Evolutionary conservation across 2,329 filamentous ascomycete genomes (phyloP).

Genomic region (Trichoderma endophyticum): DNA sequence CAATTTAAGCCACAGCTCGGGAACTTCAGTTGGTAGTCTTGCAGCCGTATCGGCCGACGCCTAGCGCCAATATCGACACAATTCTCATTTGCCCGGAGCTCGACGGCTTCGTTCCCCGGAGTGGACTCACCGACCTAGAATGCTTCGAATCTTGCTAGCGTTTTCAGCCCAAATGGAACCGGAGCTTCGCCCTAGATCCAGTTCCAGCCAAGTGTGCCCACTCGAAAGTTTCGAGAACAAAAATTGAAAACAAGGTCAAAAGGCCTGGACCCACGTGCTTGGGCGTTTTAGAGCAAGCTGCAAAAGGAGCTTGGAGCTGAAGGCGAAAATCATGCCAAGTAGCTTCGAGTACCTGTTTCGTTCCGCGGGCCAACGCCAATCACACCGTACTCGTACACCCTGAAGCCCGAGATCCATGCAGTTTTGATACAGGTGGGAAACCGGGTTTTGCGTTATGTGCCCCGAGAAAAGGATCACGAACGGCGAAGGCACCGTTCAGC

Average conservation of each 20-base stretch:
- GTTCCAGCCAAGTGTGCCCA: slow-evolving; percentile 2
- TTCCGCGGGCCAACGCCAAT: neutral
- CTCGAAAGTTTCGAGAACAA: slow-evolving; percentile 14
- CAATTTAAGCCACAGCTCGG: neutral
- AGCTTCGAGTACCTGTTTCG: neutral
- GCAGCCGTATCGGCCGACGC: slow-evolving; percentile 14
- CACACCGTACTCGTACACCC: neutral
- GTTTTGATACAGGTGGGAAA: neutral
- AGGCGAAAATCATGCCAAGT: neutral
- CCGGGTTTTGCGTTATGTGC: neutral
- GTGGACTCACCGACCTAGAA: slow-evolving; percentile 2
- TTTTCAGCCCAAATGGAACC: slow-evolving; percentile 8
- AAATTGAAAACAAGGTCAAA: neutral
- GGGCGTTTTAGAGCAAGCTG: neutral
- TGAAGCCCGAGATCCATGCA: neutral
- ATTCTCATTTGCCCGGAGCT: slow-evolving; percentile 16
- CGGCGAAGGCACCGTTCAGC: neutral
- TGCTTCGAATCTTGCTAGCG: slow-evolving; percentile 10
- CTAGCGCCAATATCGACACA: slow-evolving; percentile 11
- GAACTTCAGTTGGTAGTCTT: neutral
- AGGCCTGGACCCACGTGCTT: neutral
- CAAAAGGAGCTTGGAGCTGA: neutral
- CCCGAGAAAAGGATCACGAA: neutral
- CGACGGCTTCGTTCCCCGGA: slow-evolving; percentile 13
- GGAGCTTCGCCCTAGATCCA: slow-evolving; percentile 4